Percentiles rank a stretch among this genome's conserved stretches.
These are phyloP conservation scores for Jackrogersella minutella DNA, from an alignment of 495 filamentous ascomycete genomes.

Conservation along the genomic window DNA sequence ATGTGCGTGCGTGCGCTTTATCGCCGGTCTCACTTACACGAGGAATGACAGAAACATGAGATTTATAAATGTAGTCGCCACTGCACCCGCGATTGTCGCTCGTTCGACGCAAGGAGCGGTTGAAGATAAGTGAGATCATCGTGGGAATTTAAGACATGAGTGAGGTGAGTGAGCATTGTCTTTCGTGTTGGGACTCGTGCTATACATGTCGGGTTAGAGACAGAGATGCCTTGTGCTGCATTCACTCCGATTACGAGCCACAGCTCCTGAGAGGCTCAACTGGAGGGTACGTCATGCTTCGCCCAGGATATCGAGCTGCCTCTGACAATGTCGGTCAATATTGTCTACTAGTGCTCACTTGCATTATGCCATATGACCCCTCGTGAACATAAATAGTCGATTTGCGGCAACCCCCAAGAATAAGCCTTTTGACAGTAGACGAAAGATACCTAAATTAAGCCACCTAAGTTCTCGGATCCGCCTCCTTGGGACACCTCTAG, in stretches of 20 bases:
- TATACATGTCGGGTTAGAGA: conserved; percentile 20
- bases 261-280: conserved; percentile 12
- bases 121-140: conserved; percentile 29
- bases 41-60: conserved; percentile 16
- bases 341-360: conserved; percentile 39
- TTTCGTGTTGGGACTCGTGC: conserved; percentile 9
- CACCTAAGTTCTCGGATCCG: conserved; percentile 20
- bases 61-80: conserved; percentile 24
- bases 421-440: conserved; percentile 11
- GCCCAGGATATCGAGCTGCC: conserved; percentile 1
- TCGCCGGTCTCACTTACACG: conserved; percentile 35
- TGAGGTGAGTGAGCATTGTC: conserved; percentile 6
- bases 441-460: conserved; percentile 29
- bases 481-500: conserved; percentile 25
- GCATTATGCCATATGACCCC: conserved; percentile 34
- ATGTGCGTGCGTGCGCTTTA: conserved; percentile 9
- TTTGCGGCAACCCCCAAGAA: conserved; percentile 21
- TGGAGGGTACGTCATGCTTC: conserved; percentile 29
- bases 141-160: conserved; percentile 17
- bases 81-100: conserved; percentile 8
- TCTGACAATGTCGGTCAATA: conserved; percentile 24
- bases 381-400: conserved; percentile 34
- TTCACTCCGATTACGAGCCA: conserved; percentile 11
- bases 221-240: conserved; percentile 18
- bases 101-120: conserved; percentile 30